Evolutionary conservation across 495 filamentous ascomycete genomes (phyloP).

Genomic region (Talaromyces adpressus): DNA sequence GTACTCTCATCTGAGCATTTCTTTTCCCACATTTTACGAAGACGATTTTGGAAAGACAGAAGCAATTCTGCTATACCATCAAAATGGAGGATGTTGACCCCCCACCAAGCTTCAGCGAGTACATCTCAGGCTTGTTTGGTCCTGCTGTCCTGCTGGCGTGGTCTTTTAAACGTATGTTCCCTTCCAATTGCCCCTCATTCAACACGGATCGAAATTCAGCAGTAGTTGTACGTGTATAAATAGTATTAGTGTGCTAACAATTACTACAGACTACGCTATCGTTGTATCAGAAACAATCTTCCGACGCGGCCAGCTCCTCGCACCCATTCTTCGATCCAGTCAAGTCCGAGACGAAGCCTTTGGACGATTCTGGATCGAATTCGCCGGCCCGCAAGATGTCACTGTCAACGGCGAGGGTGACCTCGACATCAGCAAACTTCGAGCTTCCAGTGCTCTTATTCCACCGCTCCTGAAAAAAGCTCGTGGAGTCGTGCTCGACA

Average conservation of each 20-base stretch:
- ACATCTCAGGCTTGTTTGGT: constrained; percentile 19
- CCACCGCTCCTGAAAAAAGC: constrained; percentile 30
- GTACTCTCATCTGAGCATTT: background rate
- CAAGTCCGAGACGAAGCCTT: constrained; percentile 37
- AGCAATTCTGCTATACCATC: background rate
- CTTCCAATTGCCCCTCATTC: background rate
- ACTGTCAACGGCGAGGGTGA: background rate
- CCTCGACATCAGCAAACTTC: constrained; percentile 7
- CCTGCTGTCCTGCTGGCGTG: constrained; percentile 23
- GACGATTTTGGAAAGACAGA: background rate
- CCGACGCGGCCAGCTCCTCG: constrained; percentile 28
- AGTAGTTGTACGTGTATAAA: background rate
- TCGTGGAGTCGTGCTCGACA: constrained; percentile 36
- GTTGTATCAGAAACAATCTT: constrained; percentile 29
- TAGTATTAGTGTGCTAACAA: background rate
- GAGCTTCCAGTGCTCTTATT: constrained; percentile 28
- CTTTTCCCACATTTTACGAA: background rate
- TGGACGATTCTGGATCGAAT: constrained; percentile 36
- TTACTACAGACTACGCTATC: constrained; percentile 23
- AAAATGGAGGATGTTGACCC: background rate
- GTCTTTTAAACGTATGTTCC: constrained; percentile 26
- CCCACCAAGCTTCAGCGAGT: constrained; percentile 9
- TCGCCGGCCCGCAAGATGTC: constrained; percentile 14
- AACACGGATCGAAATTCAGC: background rate
- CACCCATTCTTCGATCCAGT: constrained; percentile 24